Base-by-base conservation (phyloP, 768 basidiomycete species). In the Antrodiella citrinella region DNA sequence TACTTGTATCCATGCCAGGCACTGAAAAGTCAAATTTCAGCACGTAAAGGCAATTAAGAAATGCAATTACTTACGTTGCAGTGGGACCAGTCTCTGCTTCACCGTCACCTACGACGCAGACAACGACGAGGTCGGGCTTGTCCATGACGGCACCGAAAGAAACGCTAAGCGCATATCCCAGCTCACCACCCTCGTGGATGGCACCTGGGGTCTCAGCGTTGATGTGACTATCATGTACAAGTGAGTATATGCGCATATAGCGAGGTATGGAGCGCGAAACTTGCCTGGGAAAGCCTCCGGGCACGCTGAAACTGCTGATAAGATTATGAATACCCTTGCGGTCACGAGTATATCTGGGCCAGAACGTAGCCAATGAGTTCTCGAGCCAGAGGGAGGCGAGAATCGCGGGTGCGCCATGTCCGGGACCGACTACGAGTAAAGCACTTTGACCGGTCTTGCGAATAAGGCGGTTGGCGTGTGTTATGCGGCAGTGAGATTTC, bases 131-230 rank as follows among this genome's bases (percentile, higher is more conserved):
- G 60, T 93, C 75, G 5, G 91, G 91, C 55, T 89, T 84, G 64
- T 96, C 92, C 87, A 95, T 91, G 57, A 89, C 81, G 21, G 87
- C 83, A 26, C 92, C 92, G 60, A 89, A 94, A 0, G 89, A 76
- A 7, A 91, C 91, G 39, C 82, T 76, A 30, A 93, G 79, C 3
- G 90, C 90, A 56, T 94, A 95, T 5, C 92, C 91, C 12, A 94
- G 76, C 64, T 94, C 92, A 23, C 84, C 86, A 48, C 92, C 92
- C 67, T 96, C 92, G 58, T 96, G 92, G 54, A 96, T 94, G 2
- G 80, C 75, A 4, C 92, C 92, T 18, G 91, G 92, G 0, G 89
- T 91, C 65, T 89, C 80, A 0, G 91, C 86, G 51, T 91, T 87
- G 56, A 86, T 78, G 51, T 84, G 82, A 57, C 82, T 83, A 26